phyloP scores from a whole-genome alignment of 2,329 filamentous ascomycete genomes.

The Karstenula rhodostoma region DNA sequence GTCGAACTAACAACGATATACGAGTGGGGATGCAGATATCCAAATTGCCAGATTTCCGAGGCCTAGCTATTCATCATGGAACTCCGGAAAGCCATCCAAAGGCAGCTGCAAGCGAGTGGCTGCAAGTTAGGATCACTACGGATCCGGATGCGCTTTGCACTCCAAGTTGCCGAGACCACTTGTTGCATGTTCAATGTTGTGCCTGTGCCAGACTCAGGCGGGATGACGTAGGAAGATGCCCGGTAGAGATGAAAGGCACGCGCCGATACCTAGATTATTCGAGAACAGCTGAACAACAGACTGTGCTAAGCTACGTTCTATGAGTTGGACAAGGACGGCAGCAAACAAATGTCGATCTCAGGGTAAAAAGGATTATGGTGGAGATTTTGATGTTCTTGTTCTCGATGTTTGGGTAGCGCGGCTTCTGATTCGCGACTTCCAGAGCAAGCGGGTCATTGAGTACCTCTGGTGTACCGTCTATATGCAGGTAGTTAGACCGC shows the following conservation, averaged over 20 bases:
- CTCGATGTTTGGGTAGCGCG: neutral
- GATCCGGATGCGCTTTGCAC: neutral
- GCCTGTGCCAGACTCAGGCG: neutral
- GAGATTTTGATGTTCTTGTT: neutral
- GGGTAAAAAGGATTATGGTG: neutral
- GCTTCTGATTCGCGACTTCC: constrained; percentile 3
- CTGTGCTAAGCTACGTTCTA: neutral
- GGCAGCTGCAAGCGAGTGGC: neutral
- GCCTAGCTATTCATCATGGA: neutral
- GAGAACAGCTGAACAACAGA: neutral
- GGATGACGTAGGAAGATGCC: neutral
- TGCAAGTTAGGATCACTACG: neutral
- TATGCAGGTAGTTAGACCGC: no score
- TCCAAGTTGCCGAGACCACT: neutral
- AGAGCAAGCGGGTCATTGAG: constrained; percentile 1
- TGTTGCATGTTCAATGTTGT: neutral
- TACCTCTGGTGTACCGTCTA: neutral
- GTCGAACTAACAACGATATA: neutral
- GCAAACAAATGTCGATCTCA: neutral
- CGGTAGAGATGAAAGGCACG: neutral
- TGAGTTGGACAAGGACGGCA: neutral
- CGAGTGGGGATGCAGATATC: neutral
- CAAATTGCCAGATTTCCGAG: neutral
- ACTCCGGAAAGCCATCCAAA: neutral
- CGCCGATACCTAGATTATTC: neutral